These are phyloP conservation scores for Anisodus tanguticus DNA, from an alignment of 257 asterid species.

Conservation along the genomic window DNA sequence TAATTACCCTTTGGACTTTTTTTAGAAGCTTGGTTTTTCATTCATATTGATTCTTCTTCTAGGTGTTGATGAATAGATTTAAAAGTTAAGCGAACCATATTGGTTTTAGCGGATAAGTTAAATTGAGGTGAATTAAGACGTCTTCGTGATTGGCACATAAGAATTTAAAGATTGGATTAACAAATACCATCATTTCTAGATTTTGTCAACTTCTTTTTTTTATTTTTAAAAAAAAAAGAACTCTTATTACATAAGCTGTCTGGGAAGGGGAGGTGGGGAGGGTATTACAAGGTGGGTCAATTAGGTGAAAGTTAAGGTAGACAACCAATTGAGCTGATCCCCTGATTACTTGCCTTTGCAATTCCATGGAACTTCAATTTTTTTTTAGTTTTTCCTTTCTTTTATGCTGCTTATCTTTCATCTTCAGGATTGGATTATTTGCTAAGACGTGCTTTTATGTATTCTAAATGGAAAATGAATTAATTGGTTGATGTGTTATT, in stretches of 20 bases:
- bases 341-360: neutral
- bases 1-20: neutral
- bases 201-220: neutral
- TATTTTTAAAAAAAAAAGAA: no score
- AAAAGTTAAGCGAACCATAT: neutral
- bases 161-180: neutral
- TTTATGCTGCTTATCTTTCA: neutral
- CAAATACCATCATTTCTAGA: neutral
- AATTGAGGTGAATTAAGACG: neutral
- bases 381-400: neutral
- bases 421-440: slow-evolving; percentile 2
- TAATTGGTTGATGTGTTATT: neutral
- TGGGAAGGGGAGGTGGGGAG: no score
- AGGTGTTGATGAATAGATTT: neutral
- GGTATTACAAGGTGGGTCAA: no score
- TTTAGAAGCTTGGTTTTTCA: no score
- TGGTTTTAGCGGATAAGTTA: neutral
- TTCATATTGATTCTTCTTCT: neutral
- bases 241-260: no score
- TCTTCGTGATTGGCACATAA: neutral
- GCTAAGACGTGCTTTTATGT: neutral
- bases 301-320: no score
- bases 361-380: neutral
- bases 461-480: neutral
- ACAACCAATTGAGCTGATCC: no score